A percentile compares a stretch with the other conserved stretches of the same genome.
These are phyloP conservation scores for Pleodorina starrii DNA, from an alignment of 139 green algal genomes.

Conservation along the genomic window DNA sequence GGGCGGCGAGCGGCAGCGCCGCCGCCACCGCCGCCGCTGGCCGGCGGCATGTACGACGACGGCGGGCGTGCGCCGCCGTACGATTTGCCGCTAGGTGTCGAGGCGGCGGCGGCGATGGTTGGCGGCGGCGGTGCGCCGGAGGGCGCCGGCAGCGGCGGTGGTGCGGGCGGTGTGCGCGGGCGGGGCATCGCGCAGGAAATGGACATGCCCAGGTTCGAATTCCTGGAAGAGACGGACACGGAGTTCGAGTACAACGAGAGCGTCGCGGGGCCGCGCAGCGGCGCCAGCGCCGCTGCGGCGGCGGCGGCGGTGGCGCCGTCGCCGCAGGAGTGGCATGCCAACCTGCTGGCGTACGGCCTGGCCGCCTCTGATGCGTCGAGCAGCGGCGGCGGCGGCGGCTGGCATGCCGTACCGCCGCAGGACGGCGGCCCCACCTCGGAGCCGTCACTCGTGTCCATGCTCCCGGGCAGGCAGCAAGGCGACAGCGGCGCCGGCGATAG, in stretches of 20 bases:
- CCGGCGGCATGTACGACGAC: background rate
- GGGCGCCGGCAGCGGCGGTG: background rate
- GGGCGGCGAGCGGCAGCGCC: background rate
- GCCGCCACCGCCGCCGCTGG: background rate
- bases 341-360: slow-evolving; percentile 4
- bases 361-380: background rate
- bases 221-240: slow-evolving; percentile 15
- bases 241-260: slow-evolving; percentile 26
- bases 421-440: background rate
- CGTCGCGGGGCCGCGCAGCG: background rate
- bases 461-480: background rate
- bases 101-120: background rate
- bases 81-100: background rate
- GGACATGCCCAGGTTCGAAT: background rate
- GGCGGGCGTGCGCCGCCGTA: background rate
- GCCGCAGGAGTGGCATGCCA: background rate
- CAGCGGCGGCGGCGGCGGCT: slow-evolving; percentile 9
- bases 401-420: background rate
- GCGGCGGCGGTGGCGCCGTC: background rate
- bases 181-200: background rate
- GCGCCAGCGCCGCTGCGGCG: background rate
- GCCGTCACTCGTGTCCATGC: background rate
- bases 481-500: background rate
- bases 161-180: background rate
- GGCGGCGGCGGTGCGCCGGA: background rate